A percentile compares a stretch with the other conserved stretches of the same genome.
Evolutionary conservation across 257 asterid genomes (phyloP).

Genomic region (Lycium ferocissimum): DNA sequence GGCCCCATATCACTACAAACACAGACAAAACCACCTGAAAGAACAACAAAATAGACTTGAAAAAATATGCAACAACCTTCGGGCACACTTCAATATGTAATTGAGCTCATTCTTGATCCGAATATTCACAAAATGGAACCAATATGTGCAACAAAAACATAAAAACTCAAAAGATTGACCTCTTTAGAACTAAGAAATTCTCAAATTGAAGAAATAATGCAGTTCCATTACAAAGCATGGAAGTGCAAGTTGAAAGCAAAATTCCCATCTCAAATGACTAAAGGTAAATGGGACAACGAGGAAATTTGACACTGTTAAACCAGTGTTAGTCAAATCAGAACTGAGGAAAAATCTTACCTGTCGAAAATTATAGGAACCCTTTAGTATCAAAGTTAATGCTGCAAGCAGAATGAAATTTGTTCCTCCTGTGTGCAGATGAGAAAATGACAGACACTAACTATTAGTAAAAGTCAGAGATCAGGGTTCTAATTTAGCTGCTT

Average conservation of each 20-base stretch:
- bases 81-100: neutral
- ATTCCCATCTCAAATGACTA: neutral
- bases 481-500: constrained; percentile 3
- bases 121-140: neutral
- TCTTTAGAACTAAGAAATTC: neutral
- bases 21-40: constrained; percentile 79
- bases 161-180: neutral
- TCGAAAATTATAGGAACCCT: constrained; percentile 90
- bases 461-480: constrained; percentile 5
- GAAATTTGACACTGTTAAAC: neutral
- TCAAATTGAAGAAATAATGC: constrained; percentile 1
- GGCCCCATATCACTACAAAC: constrained; percentile 89
- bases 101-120: constrained; percentile 2
- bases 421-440: constrained; percentile 59
- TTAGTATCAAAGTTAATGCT: constrained; percentile 72
- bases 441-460: neutral
- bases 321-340: neutral
- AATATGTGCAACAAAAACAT: neutral
- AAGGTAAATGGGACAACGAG: neutral
- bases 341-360: constrained; percentile 58
- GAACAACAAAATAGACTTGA: neutral
- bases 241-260: neutral
- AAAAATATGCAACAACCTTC: neutral
- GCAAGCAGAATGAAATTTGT: constrained; percentile 90
- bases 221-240: neutral